Percentiles rank a stretch among this genome's conserved stretches.
Conservation (phyloP, 179 eudicot genomes). For the Patellifolia procumbens region DNA sequence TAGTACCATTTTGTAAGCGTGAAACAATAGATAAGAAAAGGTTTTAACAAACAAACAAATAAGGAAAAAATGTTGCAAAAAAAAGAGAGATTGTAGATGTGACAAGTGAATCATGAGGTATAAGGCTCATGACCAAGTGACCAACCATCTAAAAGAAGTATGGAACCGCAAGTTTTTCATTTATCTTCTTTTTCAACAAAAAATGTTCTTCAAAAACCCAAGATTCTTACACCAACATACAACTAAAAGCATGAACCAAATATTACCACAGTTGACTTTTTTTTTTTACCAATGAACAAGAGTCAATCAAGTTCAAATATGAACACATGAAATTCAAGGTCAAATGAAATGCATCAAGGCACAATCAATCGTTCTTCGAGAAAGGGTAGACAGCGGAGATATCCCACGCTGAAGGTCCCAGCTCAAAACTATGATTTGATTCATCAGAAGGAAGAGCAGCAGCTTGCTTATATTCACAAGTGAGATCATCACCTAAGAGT, state of each 20-base stretch:
- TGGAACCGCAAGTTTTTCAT: not conserved
- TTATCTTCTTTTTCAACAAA: not conserved
- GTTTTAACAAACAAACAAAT: too few species aligned
- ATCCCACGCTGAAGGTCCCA: not conserved
- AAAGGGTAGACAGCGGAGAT: not conserved
- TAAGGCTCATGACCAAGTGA: too few species aligned
- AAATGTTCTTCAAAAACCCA: constrained; percentile 7
- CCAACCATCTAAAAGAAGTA: not conserved
- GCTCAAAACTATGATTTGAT: constrained; percentile 17
- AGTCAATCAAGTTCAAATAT: constrained; percentile 1
- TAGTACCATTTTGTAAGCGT: too few species aligned
- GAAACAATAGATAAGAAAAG: too few species aligned
- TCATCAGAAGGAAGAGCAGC: constrained; percentile 30
- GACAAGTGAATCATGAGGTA: too few species aligned
- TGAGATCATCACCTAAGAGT: constrained; percentile 51
- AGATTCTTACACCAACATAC: constrained; percentile 14
- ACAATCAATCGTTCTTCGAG: not conserved
- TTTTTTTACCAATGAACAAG: constrained; percentile 3
- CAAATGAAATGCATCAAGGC: constrained; percentile 5
- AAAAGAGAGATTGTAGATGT: too few species aligned
- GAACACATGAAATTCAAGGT: constrained; percentile 7
- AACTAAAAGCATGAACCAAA: not conserved
- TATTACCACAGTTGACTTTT: not conserved
- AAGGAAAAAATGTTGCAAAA: too few species aligned
- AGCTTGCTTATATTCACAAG: constrained; percentile 41